Percentiles rank a stretch among this genome's conserved stretches.
Conservation (phyloP, 164 flowering plant genomes). For the Berberis vulgaris region DNA sequence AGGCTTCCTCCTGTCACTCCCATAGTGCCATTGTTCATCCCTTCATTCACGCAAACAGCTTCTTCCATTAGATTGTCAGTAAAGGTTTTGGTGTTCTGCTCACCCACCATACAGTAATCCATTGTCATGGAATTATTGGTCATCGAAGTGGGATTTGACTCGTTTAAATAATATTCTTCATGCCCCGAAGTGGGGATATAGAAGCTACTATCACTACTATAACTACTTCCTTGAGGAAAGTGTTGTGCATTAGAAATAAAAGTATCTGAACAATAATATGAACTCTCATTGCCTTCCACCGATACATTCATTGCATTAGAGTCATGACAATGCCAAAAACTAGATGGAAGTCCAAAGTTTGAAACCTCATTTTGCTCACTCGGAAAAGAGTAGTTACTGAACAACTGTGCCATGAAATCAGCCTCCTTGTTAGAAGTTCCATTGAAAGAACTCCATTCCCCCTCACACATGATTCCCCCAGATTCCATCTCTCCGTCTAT, state of each 20-base stretch:
- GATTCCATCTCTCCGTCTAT: constrained; percentile 6
- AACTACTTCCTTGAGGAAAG: constrained; percentile 25
- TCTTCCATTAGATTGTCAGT: constrained; percentile 17
- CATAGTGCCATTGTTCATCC: constrained; percentile 6
- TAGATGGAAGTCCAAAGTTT: constrained; percentile 13
- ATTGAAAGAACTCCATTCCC: constrained; percentile 10
- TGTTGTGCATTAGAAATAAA: constrained; percentile 14
- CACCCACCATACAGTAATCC: constrained; percentile 29
- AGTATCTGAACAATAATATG: constrained; percentile 19
- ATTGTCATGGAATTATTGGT: constrained; percentile 15
- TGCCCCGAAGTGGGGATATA: constrained; percentile 15
- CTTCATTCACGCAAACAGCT: constrained; percentile 3
- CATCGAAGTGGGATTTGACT: constrained; percentile 7
- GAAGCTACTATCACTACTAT: constrained; percentile 10
- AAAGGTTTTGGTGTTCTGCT: constrained; percentile 13
- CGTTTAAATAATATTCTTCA: constrained; percentile 21
- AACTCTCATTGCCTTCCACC: constrained; percentile 15
- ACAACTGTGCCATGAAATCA: constrained; percentile 62
- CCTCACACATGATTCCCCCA: constrained; percentile 10
- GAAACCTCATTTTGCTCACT: constrained; percentile 18
- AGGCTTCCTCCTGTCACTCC: constrained; percentile 18
- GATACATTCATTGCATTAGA: constrained; percentile 3
- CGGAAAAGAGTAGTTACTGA: constrained; percentile 20
- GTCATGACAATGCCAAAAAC: background rate
- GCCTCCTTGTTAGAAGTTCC: constrained; percentile 50